Evolutionary conservation across 75 land plant species (phyloP), one percentile per base, ranked within the genome.

Genomic region (Gnetum montanum): DNA sequence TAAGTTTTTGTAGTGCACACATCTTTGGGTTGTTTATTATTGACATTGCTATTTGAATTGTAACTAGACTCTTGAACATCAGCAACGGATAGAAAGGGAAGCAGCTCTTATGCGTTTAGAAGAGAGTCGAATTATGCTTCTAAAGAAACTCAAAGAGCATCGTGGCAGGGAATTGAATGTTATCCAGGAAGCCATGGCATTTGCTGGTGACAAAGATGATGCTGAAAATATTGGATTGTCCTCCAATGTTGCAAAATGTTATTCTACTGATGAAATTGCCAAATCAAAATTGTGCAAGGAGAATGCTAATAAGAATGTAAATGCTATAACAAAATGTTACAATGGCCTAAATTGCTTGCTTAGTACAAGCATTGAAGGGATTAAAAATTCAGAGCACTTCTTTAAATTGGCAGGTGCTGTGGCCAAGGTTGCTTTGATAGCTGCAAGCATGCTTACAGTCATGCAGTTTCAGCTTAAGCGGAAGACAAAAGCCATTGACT

Each of bases 111-210:
- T 81, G 44, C 55, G 78, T 4, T 34, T 86, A 50, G 90, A 86
- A 50, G 86, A 86, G 58, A 86, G 82, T 45, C 65, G 90, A 13
- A 60, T 70, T 25, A 35, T 82, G 58, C 83, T 86, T 43, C 76
- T 85, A 10, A 70, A 70, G 66, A 74, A 74, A 46, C 51, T 86
- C 40, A 67, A 67, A 23, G 79, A 78, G 12, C 79, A 86, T 67
- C 82, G 76, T 24, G 90, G 90, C 4, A 86, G 83, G 59, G 80
- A 71, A 49, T 67, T 71, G 65, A 71, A 63, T 64, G 82, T 86
- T 43, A 75, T 86, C 25, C 75, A 82, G 60, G 90, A 86, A 72
- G 90, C 90, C 31, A 24, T 72, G 41, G 86, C 78, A 5, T 86
- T 86, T 63, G 74, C 84, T 28, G 71, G 72, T 16, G 77, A 75